These are phyloP conservation scores for Amborella trichopoda DNA, from an alignment of 164 flowering plant species.

Conservation along the genomic window DNA sequence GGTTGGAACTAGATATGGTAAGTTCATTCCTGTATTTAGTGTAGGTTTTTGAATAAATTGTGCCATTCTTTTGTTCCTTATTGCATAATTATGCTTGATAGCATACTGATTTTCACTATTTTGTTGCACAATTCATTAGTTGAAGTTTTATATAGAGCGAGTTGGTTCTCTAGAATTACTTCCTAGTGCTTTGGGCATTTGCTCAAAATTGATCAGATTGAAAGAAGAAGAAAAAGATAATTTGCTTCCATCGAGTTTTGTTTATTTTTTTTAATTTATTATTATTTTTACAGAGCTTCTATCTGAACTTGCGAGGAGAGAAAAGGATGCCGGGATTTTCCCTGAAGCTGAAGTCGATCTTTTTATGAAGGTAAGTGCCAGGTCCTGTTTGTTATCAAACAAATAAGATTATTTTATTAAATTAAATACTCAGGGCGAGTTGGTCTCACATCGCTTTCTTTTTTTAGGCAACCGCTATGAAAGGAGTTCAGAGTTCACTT, in stretches of 20 bases:
- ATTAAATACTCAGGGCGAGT: background rate
- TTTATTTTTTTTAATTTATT: background rate
- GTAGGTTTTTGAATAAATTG: too few species aligned
- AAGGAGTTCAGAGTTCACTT: constrained; percentile 78
- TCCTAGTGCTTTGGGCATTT: too few species aligned
- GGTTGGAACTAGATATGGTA: constrained; percentile 86
- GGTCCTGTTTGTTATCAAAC: background rate
- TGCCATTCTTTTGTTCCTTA: too few species aligned
- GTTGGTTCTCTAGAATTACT: too few species aligned
- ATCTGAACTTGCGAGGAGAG: constrained; percentile 75
- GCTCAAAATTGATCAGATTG: too few species aligned
- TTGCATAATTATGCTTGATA: too few species aligned
- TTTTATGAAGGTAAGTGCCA: constrained; percentile 76
- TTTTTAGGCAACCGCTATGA: constrained; percentile 70
- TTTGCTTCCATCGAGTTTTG: too few species aligned
- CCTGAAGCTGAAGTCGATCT: constrained; percentile 92
- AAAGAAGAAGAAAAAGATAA: too few species aligned
- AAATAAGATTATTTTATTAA: background rate
- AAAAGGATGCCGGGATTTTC: constrained; percentile 68
- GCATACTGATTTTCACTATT: too few species aligned
- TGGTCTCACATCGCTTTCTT: background rate
- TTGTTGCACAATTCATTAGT: too few species aligned
- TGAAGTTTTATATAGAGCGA: too few species aligned
- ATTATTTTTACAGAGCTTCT: constrained; percentile 45
- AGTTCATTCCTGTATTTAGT: background rate